Conservation (phyloP, 73 alveolate genomes). For the Blepharisma stoltei region DNA sequence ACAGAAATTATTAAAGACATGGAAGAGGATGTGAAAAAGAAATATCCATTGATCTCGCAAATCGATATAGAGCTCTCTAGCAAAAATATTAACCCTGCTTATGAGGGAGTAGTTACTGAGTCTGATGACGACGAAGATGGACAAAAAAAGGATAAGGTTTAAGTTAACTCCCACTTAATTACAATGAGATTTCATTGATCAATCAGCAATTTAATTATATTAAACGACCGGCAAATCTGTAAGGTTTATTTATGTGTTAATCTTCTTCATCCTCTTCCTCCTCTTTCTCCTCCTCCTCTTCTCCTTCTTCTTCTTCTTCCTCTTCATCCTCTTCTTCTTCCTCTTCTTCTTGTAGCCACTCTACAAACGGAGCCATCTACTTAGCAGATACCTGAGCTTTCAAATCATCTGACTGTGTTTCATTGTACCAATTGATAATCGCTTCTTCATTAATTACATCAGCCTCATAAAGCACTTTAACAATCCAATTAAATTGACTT, state of each 20-base stretch:
- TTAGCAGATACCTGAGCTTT: not conserved
- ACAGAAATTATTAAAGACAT: not conserved
- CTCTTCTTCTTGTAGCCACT: constrained; percentile 23
- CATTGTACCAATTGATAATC: not conserved
- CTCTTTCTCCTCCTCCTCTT: not conserved
- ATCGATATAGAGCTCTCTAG: not conserved
- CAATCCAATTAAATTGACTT: constrained; percentile 5
- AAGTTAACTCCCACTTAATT: too few relatives aligned
- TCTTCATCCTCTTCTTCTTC: constrained; percentile 21
- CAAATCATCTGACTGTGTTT: not conserved
- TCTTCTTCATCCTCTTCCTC: too few relatives aligned
- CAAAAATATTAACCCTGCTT: not conserved
- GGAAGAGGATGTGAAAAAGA: not conserved
- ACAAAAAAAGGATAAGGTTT: too few relatives aligned
- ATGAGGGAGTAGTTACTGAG: constrained; percentile 15
- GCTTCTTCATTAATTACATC: constrained; percentile 5
- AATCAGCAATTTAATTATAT: too few relatives aligned
- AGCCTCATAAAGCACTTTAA: constrained; percentile 8
- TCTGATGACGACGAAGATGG: not conserved
- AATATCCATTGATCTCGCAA: not conserved
- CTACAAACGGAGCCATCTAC: constrained; percentile 9
- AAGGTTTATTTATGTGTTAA: too few relatives aligned
- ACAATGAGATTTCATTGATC: too few relatives aligned
- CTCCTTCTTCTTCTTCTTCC: not conserved
- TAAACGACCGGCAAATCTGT: too few relatives aligned